Base-by-base conservation (phyloP, 2,329 filamentous ascomycete species). In the Colletotrichum sansevieriae region DNA sequence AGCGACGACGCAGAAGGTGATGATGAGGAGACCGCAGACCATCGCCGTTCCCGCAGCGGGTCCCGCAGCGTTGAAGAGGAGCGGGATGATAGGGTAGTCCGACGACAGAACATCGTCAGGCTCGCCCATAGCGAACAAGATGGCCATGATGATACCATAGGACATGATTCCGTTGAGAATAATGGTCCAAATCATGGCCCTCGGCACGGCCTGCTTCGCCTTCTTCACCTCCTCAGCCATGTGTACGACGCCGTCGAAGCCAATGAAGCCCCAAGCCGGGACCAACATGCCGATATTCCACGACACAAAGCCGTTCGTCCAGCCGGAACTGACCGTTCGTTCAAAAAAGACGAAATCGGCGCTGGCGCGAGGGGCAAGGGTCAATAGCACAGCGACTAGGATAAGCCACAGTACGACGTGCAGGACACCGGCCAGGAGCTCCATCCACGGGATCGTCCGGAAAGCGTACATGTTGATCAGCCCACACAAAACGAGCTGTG, bases 91-190 rank as follows among this genome's bases (percentile, higher is more conserved):
- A 12, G 65, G 65, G 10, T 68, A 68, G 12, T 68, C 65, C 5
- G 65, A 68, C 7, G 37, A 25, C 46, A 68, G 46, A 10, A 68
- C 55, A 3, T 59, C 65, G n/a, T 68, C 65, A 15, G 65, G 44
- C 39, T 63, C 61, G n/a, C 65, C 65, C 65, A 68, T 68, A 9
- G 61, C 65, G 33, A 68, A 65, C 29, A 68, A 3, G 20, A 68
- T 68, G 15, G 65, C 65, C 54, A 68, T 10, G 22, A 68, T 68
- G 33, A 68, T 65, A 8, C 61, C 65, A 2, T 68, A 68, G 22
- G 65, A 68, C 71, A 84, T 83, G 35, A 84, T 79, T 62, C 83
- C 82, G 12, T 76, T 73, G 7, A 75, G 70, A 2, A 73, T 61
- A 0, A 72, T 58, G 13, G 66, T 70, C 70, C 70, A 71, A 46